Conservation (phyloP, 805 yeast genomes). For the Wickerhamiella sorbophila region DNA sequence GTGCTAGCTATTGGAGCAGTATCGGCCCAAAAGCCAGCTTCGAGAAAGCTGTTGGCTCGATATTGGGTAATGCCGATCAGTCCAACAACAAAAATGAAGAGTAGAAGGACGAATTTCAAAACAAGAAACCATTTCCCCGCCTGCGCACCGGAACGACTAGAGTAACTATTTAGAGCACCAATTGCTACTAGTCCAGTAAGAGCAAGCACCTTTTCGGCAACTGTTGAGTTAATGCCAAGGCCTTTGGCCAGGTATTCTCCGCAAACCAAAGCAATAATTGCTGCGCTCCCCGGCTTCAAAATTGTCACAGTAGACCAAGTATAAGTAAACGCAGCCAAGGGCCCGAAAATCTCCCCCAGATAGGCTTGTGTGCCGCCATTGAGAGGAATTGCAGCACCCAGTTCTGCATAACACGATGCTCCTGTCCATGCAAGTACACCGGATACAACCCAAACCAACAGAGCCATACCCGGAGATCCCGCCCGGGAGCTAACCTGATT, state of each 20-base stretch:
- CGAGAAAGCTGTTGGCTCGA: constrained; percentile 16
- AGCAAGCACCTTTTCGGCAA: constrained; percentile 25
- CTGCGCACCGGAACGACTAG: constrained; percentile 23
- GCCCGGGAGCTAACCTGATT: constrained; percentile 26
- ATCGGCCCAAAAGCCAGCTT: constrained; percentile 19
- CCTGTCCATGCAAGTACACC: constrained; percentile 33
- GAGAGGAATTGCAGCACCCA: constrained; percentile 29
- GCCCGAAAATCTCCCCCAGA: constrained; percentile 25
- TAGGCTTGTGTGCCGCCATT: constrained; percentile 32
- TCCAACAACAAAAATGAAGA: constrained; percentile 23
- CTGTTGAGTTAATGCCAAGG: constrained; percentile 12
- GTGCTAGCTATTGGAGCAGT: constrained; percentile 19
- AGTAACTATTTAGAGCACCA: constrained; percentile 20
- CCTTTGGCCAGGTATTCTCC: constrained; percentile 27
- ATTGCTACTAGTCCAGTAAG: constrained; percentile 19
- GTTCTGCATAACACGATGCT: constrained; percentile 30
- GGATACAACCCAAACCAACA: constrained; percentile 27
- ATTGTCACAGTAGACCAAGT: constrained; percentile 29
- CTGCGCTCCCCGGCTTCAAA: constrained; percentile 29
- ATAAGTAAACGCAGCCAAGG: constrained; percentile 26
- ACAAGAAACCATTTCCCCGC: constrained; percentile 24
- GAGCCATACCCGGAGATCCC: constrained; percentile 27
- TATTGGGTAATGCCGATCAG: constrained; percentile 14
- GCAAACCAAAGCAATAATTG: constrained; percentile 28
- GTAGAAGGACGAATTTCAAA: constrained; percentile 23